phyloP scores from a whole-genome alignment of 2,329 filamentous ascomycete genomes.

The Beauveria sp. region DNA sequence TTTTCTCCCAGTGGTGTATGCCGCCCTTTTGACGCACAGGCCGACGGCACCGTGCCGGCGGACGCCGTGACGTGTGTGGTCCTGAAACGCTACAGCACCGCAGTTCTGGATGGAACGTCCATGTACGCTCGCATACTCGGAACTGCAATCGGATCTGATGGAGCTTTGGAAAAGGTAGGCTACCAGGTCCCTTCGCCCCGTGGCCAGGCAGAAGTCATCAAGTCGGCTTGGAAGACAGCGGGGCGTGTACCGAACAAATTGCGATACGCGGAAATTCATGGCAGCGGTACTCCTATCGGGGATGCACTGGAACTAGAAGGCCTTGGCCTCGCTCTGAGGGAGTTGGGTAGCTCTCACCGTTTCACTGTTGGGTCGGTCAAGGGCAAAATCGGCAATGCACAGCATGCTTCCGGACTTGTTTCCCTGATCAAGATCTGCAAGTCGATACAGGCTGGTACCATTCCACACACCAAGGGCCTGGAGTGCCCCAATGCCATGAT shows the following conservation, averaged over 20 bases:
- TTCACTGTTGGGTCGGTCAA: conserved; percentile 12
- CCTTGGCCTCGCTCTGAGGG: conserved; percentile 7
- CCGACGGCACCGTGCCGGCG: conserved; percentile 9
- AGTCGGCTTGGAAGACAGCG: conserved; percentile 9
- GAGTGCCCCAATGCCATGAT: conserved; percentile 54
- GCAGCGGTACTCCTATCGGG: conserved; percentile 13
- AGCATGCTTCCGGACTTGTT: conserved; percentile 13
- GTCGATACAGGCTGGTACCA: conserved; percentile 36
- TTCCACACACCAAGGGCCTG: conserved; percentile 58
- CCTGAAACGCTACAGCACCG: conserved; percentile 1
- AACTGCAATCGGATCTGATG: conserved; percentile 11
- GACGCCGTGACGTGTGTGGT: conserved; percentile 10
- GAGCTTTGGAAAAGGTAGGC: conserved; percentile 12
- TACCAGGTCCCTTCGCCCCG: not conserved
- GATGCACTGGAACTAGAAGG: conserved; percentile 13
- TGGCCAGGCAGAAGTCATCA: conserved; percentile 13
- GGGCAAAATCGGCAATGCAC: conserved; percentile 13
- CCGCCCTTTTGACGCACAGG: conserved; percentile 10
- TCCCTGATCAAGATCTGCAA: conserved; percentile 14
- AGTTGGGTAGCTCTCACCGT: not conserved
- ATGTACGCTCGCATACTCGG: conserved; percentile 12
- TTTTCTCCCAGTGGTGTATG: conserved; percentile 9
- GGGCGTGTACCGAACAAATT: not conserved
- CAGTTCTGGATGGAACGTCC: not conserved
- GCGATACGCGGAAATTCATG: conserved; percentile 13